Conservation (phyloP, 768 basidiomycete species). For the Artomyces pyxidatus region DNA sequence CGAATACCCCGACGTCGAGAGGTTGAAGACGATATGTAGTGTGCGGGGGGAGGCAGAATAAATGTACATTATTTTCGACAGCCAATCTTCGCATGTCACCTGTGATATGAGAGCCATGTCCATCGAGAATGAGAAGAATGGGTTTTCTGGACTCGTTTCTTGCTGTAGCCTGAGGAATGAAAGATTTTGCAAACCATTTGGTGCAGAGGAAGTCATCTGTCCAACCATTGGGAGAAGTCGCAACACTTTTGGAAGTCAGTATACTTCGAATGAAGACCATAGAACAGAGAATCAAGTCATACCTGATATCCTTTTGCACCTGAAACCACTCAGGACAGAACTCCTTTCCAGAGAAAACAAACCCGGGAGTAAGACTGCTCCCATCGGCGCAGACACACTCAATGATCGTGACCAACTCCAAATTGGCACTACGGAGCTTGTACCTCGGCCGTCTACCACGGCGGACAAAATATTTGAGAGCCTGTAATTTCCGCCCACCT, state of each 20-base stretch:
- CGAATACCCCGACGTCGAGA: not conserved
- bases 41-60: not conserved
- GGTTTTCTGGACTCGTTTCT: not conserved
- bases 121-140: constrained; percentile 2
- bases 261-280: too few species aligned
- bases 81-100: not conserved
- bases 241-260: constrained; percentile 8
- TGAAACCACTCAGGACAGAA: too few species aligned
- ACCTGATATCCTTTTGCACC: too few species aligned
- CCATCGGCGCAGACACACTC: constrained; percentile 1
- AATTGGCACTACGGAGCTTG: not conserved
- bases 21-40: constrained; percentile 1
- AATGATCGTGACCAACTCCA: constrained; percentile 1
- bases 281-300: too few species aligned
- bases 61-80: not conserved
- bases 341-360: not conserved
- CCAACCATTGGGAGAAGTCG: not conserved
- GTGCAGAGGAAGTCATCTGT: not conserved
- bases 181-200: not conserved
- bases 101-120: constrained; percentile 3
- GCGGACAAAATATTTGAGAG: not conserved
- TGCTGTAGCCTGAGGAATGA: not conserved
- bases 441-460: not conserved
- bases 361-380: not conserved
- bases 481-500: not conserved